phyloP scores from a whole-genome alignment of 2,329 filamentous ascomycete genomes.

The Huntiella moniliformis region DNA sequence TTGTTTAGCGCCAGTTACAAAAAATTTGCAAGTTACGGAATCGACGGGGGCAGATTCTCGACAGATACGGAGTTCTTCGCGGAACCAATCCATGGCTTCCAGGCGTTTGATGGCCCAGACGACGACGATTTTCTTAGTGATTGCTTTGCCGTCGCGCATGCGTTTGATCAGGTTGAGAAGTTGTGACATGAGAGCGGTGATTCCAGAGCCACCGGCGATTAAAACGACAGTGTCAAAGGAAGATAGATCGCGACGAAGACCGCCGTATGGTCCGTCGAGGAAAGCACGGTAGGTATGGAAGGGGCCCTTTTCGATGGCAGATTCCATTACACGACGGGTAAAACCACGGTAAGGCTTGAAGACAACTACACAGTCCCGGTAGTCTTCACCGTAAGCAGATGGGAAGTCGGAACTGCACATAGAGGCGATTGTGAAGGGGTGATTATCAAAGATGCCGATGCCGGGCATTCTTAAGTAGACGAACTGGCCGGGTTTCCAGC shows the following conservation, averaged over 20 bases:
- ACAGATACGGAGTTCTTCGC: constrained; percentile 82
- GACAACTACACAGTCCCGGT: constrained; percentile 74
- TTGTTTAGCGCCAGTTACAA: constrained; percentile 58
- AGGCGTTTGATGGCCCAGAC: constrained; percentile 86
- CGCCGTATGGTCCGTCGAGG: constrained; percentile 84
- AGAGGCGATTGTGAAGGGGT: constrained; percentile 88
- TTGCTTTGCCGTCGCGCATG: constrained; percentile 86
- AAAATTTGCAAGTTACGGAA: constrained; percentile 84
- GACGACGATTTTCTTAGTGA: constrained; percentile 76
- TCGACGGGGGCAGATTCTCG: constrained; percentile 75
- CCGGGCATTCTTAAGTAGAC: constrained; percentile 89
- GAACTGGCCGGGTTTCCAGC: constrained; percentile 85
- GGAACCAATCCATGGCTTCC: constrained; percentile 95
- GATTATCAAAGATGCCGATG: constrained; percentile 77
- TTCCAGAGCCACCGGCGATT: constrained; percentile 83
- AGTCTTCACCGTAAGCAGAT: constrained; percentile 74
- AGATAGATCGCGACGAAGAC: constrained; percentile 75
- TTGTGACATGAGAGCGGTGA: constrained; percentile 84
- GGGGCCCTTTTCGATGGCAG: constrained; percentile 65
- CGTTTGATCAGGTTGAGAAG: constrained; percentile 86
- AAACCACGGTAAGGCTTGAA: constrained; percentile 88
- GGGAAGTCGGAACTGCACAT: constrained; percentile 86
- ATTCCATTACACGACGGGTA: constrained; percentile 67
- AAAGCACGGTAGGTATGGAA: constrained; percentile 87
- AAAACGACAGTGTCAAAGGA: constrained; percentile 88